Percentiles rank a stretch among this genome's conserved stretches.
Conservation (phyloP, 495 filamentous ascomycete genomes). For the Aspergillus taichungensis region DNA sequence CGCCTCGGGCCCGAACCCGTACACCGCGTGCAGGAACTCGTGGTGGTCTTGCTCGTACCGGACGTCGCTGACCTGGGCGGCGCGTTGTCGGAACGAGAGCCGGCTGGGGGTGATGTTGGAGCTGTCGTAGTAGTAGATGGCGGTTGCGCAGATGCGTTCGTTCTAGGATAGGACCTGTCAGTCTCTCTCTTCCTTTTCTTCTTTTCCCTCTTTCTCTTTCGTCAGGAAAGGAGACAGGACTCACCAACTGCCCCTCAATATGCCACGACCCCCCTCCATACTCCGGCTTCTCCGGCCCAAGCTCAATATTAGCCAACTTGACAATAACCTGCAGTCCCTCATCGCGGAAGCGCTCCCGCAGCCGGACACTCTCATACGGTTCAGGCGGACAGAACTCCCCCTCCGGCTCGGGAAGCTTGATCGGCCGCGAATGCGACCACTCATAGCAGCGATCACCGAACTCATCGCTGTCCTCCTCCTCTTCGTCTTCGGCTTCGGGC, state of each 20-base stretch:
- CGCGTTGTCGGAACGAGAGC: slow-evolving; percentile 42
- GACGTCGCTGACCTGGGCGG: slow-evolving; percentile 8
- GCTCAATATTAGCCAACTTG: slow-evolving; percentile 52
- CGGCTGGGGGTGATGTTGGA: slow-evolving; percentile 50
- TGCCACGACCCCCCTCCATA: slow-evolving; percentile 45
- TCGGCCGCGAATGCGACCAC: slow-evolving; percentile 6
- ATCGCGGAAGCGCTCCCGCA: slow-evolving; percentile 18
- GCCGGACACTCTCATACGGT: slow-evolving; percentile 3
- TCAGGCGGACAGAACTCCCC: slow-evolving; percentile 13
- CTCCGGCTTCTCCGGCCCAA: slow-evolving; percentile 47
- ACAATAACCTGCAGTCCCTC: slow-evolving; percentile 51
- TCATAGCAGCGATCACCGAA: slow-evolving; percentile 4
- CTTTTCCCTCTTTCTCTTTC: background rate
- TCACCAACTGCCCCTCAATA: slow-evolving; percentile 42
- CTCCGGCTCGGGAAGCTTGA: slow-evolving; percentile 27
- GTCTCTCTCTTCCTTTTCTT: background rate
- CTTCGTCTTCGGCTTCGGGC: slow-evolving; percentile 7
- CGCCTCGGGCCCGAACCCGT: slow-evolving; percentile 12
- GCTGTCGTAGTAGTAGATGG: slow-evolving; percentile 53
- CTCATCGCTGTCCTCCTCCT: slow-evolving; percentile 10
- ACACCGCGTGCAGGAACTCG: slow-evolving; percentile 23
- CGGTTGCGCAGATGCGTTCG: slow-evolving; percentile 49
- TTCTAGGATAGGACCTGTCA: slow-evolving; percentile 20
- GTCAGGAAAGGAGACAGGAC: slow-evolving; percentile 4
- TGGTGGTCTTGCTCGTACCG: slow-evolving; percentile 22